phyloP scores from a whole-genome alignment of 2,329 filamentous ascomycete species.

The Fusarium miscanthi region DNA sequence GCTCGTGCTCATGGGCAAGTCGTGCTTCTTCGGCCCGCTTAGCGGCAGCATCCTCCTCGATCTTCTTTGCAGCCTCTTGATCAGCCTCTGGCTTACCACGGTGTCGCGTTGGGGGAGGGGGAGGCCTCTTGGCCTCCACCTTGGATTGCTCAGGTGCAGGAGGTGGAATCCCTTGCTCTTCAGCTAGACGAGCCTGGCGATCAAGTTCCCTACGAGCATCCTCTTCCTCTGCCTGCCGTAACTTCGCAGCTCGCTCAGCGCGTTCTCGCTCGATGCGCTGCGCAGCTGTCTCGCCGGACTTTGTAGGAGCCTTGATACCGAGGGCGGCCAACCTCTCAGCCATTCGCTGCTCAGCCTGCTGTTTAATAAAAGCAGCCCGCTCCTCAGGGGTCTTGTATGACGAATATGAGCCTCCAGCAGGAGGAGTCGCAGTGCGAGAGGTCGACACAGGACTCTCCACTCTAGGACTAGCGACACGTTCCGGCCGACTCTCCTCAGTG shows the following conservation, averaged over 20 bases:
- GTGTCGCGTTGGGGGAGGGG: conserved; percentile 85
- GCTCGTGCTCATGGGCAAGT: conserved; percentile 77
- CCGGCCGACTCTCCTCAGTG: conserved; percentile 57
- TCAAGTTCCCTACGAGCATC: conserved; percentile 90
- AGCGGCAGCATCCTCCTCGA: conserved; percentile 65
- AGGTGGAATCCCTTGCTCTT: conserved; percentile 75
- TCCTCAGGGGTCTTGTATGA: conserved; percentile 93
- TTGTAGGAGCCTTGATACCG: conserved; percentile 85
- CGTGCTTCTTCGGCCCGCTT: conserved; percentile 75
- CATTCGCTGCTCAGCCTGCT: conserved; percentile 97
- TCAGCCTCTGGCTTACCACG: conserved; percentile 69
- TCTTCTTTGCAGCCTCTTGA: conserved; percentile 64
- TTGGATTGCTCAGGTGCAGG: conserved; percentile 63
- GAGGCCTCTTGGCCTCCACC: conserved; percentile 70
- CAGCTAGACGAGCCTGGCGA: conserved; percentile 82
- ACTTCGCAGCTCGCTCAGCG: conserved; percentile 85
- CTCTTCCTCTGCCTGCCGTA: conserved; percentile 92
- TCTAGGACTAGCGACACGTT: conserved; percentile 55
- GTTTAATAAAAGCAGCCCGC: conserved; percentile 93
- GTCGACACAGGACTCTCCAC: conserved; percentile 65
- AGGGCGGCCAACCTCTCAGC: conserved; percentile 93
- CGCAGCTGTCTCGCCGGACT: conserved; percentile 81
- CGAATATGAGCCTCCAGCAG: conserved; percentile 75
- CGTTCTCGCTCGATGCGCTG: conserved; percentile 91
- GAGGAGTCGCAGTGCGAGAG: conserved; percentile 61